A percentile compares a stretch with the other conserved stretches of the same genome.
Evolutionary conservation across 1,139 yeast species (phyloP).

Genomic region (Magnusiomyces ingens): DNA sequence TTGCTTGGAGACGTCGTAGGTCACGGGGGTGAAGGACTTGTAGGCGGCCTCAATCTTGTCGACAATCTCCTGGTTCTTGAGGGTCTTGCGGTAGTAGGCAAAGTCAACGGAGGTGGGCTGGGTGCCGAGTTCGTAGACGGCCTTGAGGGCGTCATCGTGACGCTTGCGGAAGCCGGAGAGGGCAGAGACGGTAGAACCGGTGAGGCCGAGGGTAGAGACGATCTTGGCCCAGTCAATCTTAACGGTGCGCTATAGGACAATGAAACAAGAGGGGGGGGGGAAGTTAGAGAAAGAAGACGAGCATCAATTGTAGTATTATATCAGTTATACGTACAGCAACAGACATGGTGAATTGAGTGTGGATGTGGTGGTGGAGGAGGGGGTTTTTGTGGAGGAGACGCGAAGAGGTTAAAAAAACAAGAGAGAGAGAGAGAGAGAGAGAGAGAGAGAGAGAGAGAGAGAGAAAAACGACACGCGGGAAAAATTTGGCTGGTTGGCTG

Average conservation of each 20-base stretch:
- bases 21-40: slow-evolving; percentile 68
- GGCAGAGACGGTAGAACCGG: slow-evolving; percentile 86
- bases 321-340: background rate
- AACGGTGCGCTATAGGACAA: slow-evolving; percentile 40
- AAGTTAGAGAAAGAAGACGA: background rate
- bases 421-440: background rate
- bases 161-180: slow-evolving; percentile 94
- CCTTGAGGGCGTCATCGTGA: slow-evolving; percentile 94
- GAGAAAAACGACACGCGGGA: background rate
- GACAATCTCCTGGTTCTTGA: slow-evolving; percentile 76
- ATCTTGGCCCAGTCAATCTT: slow-evolving; percentile 95
- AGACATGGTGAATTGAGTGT: background rate
- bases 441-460: background rate
- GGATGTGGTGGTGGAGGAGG: background rate
- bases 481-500: no score
- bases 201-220: slow-evolving; percentile 79
- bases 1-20: slow-evolving; percentile 83
- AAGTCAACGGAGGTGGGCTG: slow-evolving; percentile 80
- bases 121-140: slow-evolving; percentile 57
- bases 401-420: background rate
- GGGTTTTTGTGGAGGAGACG: background rate
- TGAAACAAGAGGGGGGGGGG: background rate
- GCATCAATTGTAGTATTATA: background rate
- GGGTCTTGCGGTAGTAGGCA: slow-evolving; percentile 63
- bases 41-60: slow-evolving; percentile 77